These are phyloP conservation scores for Tarenaya hassleriana DNA, from an alignment of 345 rosid species.

Conservation along the genomic window DNA sequence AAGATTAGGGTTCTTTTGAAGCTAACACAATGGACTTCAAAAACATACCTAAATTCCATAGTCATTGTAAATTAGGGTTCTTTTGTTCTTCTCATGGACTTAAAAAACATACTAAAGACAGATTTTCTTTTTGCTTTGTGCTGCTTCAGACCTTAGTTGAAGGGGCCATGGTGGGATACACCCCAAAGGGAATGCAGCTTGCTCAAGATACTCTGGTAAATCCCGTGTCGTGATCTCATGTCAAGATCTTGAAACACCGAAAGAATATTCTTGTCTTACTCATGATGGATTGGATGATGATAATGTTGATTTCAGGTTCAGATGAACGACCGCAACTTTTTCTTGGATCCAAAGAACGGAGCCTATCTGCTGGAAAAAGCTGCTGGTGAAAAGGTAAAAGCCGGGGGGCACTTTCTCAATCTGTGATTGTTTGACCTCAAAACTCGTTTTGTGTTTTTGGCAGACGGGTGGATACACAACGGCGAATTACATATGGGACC, in stretches of 20 bases:
- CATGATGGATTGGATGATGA: not conserved
- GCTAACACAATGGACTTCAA: too few species aligned
- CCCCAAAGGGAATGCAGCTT: conserved; percentile 82
- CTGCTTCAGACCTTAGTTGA: conserved; percentile 60
- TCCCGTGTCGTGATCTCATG: conserved; percentile 1
- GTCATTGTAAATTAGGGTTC: not conserved
- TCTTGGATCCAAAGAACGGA: conserved; percentile 53
- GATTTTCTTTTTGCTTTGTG: conserved; percentile 10
- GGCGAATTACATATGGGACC: conserved; percentile 89
- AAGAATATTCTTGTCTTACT: conserved; percentile 1
- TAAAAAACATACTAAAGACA: not conserved
- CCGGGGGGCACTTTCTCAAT: not conserved
- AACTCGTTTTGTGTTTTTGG: not conserved
- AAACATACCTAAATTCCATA: not conserved
- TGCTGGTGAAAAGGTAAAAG: conserved; percentile 77
- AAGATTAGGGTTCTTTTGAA: not conserved
- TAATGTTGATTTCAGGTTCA: conserved; percentile 41
- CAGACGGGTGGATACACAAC: conserved; percentile 84
- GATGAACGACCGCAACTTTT: conserved; percentile 49
- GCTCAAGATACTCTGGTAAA: conserved; percentile 80
- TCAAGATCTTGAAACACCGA: not conserved
- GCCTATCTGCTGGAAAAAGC: conserved; percentile 73
- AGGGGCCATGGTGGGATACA: conserved; percentile 84
- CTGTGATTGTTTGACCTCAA: not conserved
- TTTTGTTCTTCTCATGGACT: not conserved